Evolutionary conservation across 2,329 filamentous ascomycete species (phyloP).

Genomic region (Venturia asperata): DNA sequence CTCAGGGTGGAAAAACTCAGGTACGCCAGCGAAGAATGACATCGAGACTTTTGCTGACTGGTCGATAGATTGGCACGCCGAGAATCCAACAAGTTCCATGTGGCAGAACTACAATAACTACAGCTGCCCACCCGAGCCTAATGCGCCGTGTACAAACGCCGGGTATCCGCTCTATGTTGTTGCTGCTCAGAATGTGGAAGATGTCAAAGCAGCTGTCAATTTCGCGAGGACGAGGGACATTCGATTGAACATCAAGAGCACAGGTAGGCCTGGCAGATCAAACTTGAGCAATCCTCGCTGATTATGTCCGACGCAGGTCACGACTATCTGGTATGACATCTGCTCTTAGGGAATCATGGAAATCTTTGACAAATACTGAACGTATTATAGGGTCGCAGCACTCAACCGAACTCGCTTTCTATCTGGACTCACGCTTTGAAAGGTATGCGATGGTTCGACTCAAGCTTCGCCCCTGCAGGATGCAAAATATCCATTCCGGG

Average conservation of each 20-base stretch:
- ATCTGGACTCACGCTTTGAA: conserved; percentile 19
- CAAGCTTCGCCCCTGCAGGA: conserved; percentile 14
- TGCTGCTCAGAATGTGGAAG: conserved; percentile 36
- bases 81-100: conserved; percentile 18
- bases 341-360: background rate
- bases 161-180: conserved; percentile 37
- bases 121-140: conserved; percentile 18
- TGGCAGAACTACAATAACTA: conserved; percentile 20
- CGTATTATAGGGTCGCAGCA: conserved; percentile 8
- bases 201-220: conserved; percentile 43
- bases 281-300: conserved; percentile 29
- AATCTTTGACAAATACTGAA: background rate
- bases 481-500: conserved; percentile 16
- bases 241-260: conserved; percentile 48
- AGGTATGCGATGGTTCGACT: conserved; percentile 11
- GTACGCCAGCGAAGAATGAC: background rate
- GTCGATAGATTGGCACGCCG: conserved; percentile 7
- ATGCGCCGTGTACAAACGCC: conserved; percentile 2
- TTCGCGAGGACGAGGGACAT: conserved; percentile 43
- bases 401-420: conserved; percentile 13
- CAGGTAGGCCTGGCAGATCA: conserved; percentile 22
- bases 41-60: background rate
- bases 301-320: conserved; percentile 24
- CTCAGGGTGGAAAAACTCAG: conserved; percentile 3
- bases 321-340: background rate